A percentile compares a stretch with the other conserved stretches of the same genome.
Evolutionary conservation across 176 grass and related monocot genomes (phyloP).

Genomic region (Oropetium thomaeum): DNA sequence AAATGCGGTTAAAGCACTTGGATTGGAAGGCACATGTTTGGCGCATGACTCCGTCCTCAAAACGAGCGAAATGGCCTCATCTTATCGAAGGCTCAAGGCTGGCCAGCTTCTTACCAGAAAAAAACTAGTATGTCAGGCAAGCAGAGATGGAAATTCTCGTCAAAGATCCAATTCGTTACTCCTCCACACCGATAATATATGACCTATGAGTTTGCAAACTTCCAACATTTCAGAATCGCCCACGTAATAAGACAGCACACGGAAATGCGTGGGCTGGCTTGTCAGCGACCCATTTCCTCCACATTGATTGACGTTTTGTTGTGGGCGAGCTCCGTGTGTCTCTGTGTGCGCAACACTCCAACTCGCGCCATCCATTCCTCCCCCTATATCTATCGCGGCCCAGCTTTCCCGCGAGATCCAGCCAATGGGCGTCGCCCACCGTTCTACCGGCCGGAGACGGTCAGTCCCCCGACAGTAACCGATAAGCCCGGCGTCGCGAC

Average conservation of each 20-base stretch:
- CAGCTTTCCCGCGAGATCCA: conserved; percentile 17
- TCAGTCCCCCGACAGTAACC: conserved; percentile 3
- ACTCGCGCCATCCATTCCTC: neutral
- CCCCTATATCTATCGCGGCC: neutral
- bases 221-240: neutral
- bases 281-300: neutral
- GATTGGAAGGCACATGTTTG: neutral
- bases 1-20: neutral
- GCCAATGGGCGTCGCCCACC: conserved; percentile 32
- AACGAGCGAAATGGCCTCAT: too few species aligned
- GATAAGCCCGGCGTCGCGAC: conserved; percentile 44
- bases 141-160: too few species aligned
- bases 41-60: neutral
- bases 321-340: conserved; percentile 30
- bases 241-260: neutral
- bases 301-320: neutral
- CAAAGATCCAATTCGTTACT: too few species aligned
- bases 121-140: too few species aligned
- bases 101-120: too few species aligned
- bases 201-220: too few species aligned
- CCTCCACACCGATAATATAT: too few species aligned
- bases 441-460: conserved; percentile 29
- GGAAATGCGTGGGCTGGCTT: neutral
- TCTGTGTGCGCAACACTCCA: conserved; percentile 43
- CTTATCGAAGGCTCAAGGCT: too few species aligned